Evolutionary conservation across 1,139 yeast genomes (phyloP).

Genomic region (Yamadazyma atmosphaerica): DNA sequence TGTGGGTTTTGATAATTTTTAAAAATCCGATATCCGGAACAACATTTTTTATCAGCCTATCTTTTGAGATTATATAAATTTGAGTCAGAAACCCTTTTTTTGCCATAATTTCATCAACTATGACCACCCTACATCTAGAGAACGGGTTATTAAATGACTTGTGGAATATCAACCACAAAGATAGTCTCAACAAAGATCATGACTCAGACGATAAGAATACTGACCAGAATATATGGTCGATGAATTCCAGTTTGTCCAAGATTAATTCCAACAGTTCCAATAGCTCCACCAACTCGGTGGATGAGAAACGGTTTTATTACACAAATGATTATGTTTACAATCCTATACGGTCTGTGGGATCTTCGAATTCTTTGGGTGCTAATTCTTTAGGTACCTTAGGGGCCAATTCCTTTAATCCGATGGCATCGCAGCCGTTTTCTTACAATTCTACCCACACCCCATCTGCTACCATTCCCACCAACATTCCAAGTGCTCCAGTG

Average conservation of each 20-base stretch:
- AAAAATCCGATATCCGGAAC: conserved; percentile 14
- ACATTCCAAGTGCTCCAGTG: neutral
- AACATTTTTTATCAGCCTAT: conserved; percentile 4
- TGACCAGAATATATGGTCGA: conserved; percentile 8
- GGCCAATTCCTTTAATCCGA: conserved; percentile 1
- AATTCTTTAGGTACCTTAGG: conserved; percentile 3
- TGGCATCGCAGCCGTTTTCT: neutral
- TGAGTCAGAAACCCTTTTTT: neutral
- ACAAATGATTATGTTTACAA: conserved; percentile 2
- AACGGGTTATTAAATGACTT: conserved; percentile 14
- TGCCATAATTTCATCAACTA: neutral
- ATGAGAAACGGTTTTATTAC: neutral
- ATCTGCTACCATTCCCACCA: neutral
- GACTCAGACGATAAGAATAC: neutral
- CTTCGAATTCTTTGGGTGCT: conserved; percentile 3
- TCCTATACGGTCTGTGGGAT: too few species aligned
- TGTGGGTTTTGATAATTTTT: neutral
- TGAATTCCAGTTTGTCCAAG: conserved; percentile 1
- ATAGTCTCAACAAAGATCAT: too few species aligned
- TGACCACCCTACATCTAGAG: conserved; percentile 5
- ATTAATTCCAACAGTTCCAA: conserved; percentile 8
- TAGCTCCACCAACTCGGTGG: conserved; percentile 6
- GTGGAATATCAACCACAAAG: conserved; percentile 10
- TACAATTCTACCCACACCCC: neutral
- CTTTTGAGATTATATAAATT: neutral